Evolutionary conservation across 768 basidiomycete species (phyloP).

Genomic region (Trametes coccinea): DNA sequence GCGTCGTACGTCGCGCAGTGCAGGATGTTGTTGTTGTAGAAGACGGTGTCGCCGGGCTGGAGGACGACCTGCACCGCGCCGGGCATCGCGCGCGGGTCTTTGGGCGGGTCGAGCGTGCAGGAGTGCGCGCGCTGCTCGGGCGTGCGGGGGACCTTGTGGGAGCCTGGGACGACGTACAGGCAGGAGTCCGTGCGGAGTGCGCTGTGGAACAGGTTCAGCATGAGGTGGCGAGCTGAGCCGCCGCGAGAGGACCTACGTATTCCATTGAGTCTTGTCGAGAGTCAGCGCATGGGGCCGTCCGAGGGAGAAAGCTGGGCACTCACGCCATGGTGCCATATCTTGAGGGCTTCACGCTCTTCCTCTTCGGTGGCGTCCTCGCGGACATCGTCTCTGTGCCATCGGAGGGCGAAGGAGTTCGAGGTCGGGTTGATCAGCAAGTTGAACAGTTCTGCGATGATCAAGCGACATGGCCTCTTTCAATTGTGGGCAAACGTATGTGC

Average conservation of each 20-base stretch:
- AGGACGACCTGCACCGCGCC: constrained; percentile 57
- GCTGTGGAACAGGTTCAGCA: constrained; percentile 32
- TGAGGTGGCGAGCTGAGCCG: neutral
- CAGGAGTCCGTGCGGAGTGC: constrained; percentile 70
- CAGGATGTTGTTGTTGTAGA: constrained; percentile 79
- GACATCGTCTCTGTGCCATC: constrained; percentile 83
- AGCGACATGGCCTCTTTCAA: no score
- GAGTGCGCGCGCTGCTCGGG: constrained; percentile 59
- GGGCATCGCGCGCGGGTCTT: constrained; percentile 68
- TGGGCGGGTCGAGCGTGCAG: constrained; percentile 48
- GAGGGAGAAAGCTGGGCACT: constrained; percentile 23
- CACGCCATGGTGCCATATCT: constrained; percentile 67
- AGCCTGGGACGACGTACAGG: constrained; percentile 69
- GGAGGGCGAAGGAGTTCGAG: constrained; percentile 63
- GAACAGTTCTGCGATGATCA: constrained; percentile 56
- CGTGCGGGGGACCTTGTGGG: constrained; percentile 60
- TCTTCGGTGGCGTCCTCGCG: constrained; percentile 54
- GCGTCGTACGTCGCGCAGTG: constrained; percentile 70
- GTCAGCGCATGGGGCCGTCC: neutral
- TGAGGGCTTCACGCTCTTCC: constrained; percentile 60
- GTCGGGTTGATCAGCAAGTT: constrained; percentile 74
- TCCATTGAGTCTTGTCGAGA: constrained; percentile 68
- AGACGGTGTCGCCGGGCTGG: constrained; percentile 70
- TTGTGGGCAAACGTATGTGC: no score
- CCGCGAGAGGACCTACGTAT: constrained; percentile 52